Percentiles rank a stretch among this genome's conserved stretches.
These are phyloP conservation scores for Scheffersomyces titani DNA, from an alignment of 1,139 yeast species.

Conservation along the genomic window DNA sequence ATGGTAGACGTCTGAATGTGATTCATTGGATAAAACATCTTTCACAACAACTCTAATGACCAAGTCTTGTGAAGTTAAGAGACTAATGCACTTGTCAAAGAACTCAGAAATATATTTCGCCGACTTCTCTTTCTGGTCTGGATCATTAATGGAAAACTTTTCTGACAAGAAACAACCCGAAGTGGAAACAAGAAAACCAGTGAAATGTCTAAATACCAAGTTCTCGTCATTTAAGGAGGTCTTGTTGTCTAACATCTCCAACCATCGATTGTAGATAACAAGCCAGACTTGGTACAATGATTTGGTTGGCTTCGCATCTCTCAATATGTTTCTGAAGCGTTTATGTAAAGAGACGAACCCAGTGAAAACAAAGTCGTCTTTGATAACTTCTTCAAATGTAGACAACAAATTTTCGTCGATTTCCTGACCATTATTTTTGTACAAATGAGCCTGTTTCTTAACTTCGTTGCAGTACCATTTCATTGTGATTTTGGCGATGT, in stretches of 20 bases:
- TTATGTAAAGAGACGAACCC: constrained; percentile 80
- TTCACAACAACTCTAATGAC: constrained; percentile 49
- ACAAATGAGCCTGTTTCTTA: constrained; percentile 4
- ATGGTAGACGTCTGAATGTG: constrained; percentile 46
- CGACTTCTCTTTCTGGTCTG: constrained; percentile 26
- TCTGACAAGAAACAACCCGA: constrained; percentile 54
- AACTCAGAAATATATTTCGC: constrained; percentile 39
- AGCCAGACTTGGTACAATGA: constrained; percentile 66
- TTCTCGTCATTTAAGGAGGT: constrained; percentile 31
- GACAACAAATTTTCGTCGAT: constrained; percentile 28
- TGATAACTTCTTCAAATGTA: constrained; percentile 50
- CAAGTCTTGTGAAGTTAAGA: constrained; percentile 52
- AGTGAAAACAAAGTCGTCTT: constrained; percentile 65
- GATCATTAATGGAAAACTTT: constrained; percentile 26
- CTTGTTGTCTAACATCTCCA: constrained; percentile 28
- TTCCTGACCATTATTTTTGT: constrained; percentile 2
- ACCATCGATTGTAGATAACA: constrained; percentile 60
- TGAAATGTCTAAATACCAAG: constrained; percentile 55
- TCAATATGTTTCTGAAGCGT: constrained; percentile 56
- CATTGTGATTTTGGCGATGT: constrained; percentile 52
- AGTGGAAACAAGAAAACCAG: constrained; percentile 62
- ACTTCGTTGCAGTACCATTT: constrained; percentile 45
- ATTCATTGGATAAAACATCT: constrained; percentile 47
- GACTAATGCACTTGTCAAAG: constrained; percentile 51
- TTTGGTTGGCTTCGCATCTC: constrained; percentile 59